A percentile compares a stretch with the other conserved stretches of the same genome.
Conservation (phyloP, 306 rosid genomes). For the Lathyrus sativus region DNA sequence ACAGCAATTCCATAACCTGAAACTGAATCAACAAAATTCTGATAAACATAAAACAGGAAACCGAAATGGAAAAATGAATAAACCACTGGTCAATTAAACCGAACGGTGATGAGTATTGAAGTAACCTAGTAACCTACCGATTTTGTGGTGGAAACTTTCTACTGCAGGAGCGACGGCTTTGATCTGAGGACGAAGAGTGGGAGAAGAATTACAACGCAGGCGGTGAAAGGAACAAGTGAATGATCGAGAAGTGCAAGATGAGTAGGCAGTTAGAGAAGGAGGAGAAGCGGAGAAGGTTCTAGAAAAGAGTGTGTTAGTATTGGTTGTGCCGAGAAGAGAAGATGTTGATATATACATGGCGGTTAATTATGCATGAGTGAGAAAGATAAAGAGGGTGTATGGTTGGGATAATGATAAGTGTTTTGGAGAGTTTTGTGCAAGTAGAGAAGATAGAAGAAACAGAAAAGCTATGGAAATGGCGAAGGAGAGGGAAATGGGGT, state of each 20-base stretch:
- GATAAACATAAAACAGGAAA: too few species aligned
- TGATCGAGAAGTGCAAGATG: slow-evolving; percentile 43
- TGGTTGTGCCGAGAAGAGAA: slow-evolving; percentile 65
- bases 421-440: slow-evolving; percentile 18
- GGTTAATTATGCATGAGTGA: slow-evolving; percentile 58
- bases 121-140: slow-evolving; percentile 46
- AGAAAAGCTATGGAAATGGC: background rate
- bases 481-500: background rate
- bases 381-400: background rate
- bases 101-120: background rate
- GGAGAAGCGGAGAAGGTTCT: slow-evolving; percentile 46
- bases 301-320: slow-evolving; percentile 48
- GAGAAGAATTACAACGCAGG: slow-evolving; percentile 53
- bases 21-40: too few species aligned
- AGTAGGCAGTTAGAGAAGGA: slow-evolving; percentile 12
- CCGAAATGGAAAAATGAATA: background rate
- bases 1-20: too few species aligned
- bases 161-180: slow-evolving; percentile 61
- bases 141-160: slow-evolving; percentile 61
- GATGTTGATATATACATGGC: slow-evolving; percentile 57
- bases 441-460: background rate
- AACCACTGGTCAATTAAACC: slow-evolving; percentile 2
- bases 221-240: slow-evolving; percentile 40
- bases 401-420: background rate
- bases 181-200: slow-evolving; percentile 60